Conservation (phyloP, 495 filamentous ascomycete genomes). For the Xylaria castorea region DNA sequence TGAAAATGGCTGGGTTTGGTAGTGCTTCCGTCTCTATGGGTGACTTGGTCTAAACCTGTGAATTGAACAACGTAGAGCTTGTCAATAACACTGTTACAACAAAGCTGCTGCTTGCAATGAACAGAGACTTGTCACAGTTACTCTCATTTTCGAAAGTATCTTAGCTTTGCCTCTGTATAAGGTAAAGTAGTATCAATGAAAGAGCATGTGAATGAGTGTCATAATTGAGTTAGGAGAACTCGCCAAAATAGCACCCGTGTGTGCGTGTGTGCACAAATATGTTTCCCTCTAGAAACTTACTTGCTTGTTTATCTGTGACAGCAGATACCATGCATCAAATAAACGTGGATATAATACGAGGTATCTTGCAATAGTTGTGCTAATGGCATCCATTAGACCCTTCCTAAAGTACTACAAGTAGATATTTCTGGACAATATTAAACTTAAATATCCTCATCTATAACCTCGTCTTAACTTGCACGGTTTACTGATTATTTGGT, state of each 20-base stretch:
- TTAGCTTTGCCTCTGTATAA: not conserved
- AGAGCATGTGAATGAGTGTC: not conserved
- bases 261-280: not conserved
- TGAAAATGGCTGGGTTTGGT: not conserved
- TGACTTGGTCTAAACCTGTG: not conserved
- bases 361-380: not conserved
- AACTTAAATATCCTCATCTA: not conserved
- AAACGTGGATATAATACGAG: not conserved
- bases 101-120: not conserved
- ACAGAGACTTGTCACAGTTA: not conserved
- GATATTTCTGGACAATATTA: not conserved
- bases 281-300: not conserved
- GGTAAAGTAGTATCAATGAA: not conserved
- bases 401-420: not conserved
- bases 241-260: not conserved
- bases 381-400: not conserved
- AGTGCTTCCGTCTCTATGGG: not conserved
- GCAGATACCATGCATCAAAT: not conserved
- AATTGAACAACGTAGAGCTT: not conserved
- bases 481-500: not conserved
- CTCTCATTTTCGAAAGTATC: not conserved
- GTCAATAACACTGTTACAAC: not conserved
- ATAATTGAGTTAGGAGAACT: not conserved
- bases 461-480: not conserved
- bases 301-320: not conserved